A percentile compares a stretch with the other conserved stretches of the same genome.
Conservation (phyloP, 2,329 filamentous ascomycete species). For the Ilyonectria mors-panacis region DNA sequence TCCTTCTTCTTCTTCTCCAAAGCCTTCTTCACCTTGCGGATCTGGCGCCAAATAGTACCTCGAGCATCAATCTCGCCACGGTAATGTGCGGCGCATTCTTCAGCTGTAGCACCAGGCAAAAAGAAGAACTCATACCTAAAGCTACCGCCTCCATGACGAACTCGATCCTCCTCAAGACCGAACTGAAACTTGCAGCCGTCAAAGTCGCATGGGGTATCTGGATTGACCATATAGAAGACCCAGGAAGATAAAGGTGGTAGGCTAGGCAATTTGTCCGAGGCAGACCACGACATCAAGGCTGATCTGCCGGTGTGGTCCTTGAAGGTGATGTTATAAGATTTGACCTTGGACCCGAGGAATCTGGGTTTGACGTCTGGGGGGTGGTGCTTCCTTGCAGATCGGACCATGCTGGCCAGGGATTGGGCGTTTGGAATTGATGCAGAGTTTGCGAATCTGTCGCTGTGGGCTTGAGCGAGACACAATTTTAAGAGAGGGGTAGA, state of each 20-base stretch:
- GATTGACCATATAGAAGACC: slow-evolving; percentile 17
- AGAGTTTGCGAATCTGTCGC: neutral
- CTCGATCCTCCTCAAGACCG: neutral
- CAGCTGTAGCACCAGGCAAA: slow-evolving; percentile 7
- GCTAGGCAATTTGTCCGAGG: neutral
- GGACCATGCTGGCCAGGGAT: neutral
- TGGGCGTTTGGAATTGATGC: neutral
- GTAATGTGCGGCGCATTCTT: slow-evolving; percentile 23
- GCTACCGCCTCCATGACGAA: neutral
- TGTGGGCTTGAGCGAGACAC: neutral
- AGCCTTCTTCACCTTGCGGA: slow-evolving; percentile 18
- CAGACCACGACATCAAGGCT: slow-evolving; percentile 11
- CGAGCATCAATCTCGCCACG: slow-evolving; percentile 17
- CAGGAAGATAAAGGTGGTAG: slow-evolving; percentile 14
- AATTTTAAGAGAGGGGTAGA: neutral
- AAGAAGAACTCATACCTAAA: slow-evolving; percentile 23
- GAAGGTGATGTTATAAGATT: neutral
- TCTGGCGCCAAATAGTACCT: slow-evolving; percentile 26
- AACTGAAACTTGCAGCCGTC: slow-evolving; percentile 1
- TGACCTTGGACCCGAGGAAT: too few relatives aligned
- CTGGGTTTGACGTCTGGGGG: too few relatives aligned
- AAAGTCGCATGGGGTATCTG: slow-evolving; percentile 6
- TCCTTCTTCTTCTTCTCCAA: slow-evolving; percentile 7
- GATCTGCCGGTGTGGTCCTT: slow-evolving; percentile 19
- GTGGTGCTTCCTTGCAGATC: neutral